phyloP scores from a whole-genome alignment of 176 grass and related monocot species.

The Saccharum officinarum region DNA sequence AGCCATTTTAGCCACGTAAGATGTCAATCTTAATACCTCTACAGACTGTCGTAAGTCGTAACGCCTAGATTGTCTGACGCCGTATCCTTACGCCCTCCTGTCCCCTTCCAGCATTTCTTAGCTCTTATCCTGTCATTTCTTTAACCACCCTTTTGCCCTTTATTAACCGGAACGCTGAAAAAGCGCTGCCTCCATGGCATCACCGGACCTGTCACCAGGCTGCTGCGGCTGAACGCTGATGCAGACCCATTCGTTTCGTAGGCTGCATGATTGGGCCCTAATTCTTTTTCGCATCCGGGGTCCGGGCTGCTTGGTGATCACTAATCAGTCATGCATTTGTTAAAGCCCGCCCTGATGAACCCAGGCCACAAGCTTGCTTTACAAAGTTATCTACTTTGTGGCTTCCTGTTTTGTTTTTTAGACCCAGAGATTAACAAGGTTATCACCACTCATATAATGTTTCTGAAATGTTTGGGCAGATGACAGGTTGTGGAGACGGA shows the following conservation, averaged over 20 bases:
- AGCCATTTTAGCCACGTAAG: background rate
- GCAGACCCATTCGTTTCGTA: slow-evolving; percentile 16
- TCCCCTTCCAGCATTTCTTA: background rate
- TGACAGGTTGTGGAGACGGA: slow-evolving; percentile 12
- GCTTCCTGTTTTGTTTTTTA: background rate
- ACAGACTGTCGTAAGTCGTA: background rate
- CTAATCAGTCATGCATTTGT: background rate
- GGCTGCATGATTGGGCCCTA: background rate
- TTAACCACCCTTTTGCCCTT: slow-evolving; percentile 7
- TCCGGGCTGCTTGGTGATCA: background rate
- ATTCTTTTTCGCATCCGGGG: background rate
- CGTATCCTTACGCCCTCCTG: background rate
- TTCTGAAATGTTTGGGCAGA: background rate
- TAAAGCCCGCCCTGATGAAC: slow-evolving; percentile 15
- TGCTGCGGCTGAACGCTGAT: slow-evolving; percentile 10
- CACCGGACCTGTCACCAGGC: slow-evolving; percentile 16
- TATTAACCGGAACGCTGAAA: background rate
- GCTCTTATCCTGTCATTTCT: background rate
- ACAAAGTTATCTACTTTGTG: background rate
- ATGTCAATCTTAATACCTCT: background rate
- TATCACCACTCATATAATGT: slow-evolving; percentile 29
- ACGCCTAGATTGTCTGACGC: background rate
- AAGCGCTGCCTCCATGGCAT: slow-evolving; percentile 15
- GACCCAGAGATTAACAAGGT: slow-evolving; percentile 22
- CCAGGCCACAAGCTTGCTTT: slow-evolving; percentile 15